phyloP scores from a whole-genome alignment of 2,329 filamentous ascomycete genomes.

The Alternaria brassicae region DNA sequence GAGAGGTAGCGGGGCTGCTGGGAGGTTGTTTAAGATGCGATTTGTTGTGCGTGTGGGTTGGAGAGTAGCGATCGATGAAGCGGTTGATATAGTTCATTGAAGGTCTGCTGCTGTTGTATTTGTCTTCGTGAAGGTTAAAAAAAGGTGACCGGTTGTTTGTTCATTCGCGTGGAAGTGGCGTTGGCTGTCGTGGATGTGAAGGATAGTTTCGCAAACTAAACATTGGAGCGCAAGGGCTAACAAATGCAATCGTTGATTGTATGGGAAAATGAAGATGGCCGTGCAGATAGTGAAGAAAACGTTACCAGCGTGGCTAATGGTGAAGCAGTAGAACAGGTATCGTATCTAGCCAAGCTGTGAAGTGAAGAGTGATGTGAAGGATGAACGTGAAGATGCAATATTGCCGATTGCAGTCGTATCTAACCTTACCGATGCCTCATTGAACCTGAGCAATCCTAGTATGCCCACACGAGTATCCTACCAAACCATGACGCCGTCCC shows the following conservation, averaged over 20 bases:
- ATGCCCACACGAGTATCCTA: not conserved
- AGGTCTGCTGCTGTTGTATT: not conserved
- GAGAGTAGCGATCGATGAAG: conserved; percentile 12
- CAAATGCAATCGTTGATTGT: not conserved
- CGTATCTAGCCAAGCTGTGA: conserved; percentile 10
- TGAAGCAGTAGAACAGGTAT: not conserved
- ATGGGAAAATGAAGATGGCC: not conserved
- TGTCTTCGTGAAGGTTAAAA: not conserved
- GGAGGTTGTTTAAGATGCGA: not conserved
- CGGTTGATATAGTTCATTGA: conserved; percentile 22
- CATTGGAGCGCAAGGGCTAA: not conserved
- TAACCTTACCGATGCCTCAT: conserved; percentile 1
- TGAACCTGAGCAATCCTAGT: not conserved
- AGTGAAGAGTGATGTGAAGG: conserved; percentile 6
- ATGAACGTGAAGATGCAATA: conserved; percentile 7
- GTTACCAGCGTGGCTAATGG: not conserved
- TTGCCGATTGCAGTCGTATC: not conserved
- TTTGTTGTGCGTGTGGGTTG: not conserved
- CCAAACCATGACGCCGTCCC: conserved; percentile 13
- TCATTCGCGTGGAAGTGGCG: conserved; percentile 4
- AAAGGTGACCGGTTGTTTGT: not conserved
- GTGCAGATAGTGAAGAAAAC: not conserved
- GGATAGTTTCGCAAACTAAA: conserved; percentile 5
- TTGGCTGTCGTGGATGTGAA: conserved; percentile 12
- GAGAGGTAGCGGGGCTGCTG: not conserved